Evolutionary conservation across 352 stramenopile species (phyloP), one percentile per base, ranked within the genome.

Genomic region (Pythium phragmiticola): DNA sequence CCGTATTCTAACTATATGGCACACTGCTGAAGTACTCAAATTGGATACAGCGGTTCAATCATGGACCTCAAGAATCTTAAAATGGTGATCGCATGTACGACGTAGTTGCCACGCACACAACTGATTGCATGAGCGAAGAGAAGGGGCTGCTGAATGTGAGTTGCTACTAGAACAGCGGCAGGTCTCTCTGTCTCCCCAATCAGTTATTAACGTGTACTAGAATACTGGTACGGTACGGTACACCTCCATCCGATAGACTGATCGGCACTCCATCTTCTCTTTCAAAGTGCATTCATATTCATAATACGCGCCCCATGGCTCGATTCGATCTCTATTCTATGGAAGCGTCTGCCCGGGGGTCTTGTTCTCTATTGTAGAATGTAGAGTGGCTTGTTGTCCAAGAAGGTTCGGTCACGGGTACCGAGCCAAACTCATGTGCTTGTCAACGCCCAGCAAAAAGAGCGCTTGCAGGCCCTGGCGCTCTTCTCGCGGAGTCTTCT

Each of bases 401-500:
- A 9, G 12, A 34, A 3, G 9, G 19, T 36, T 19, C 23, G 3
- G 3, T 63, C 53, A 68, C 49, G 61, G 46, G 12, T 34, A 47
- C 26, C 46, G 52, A 6, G 14, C n/a, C 6, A 63, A 49, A 51
- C 55, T 63, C 62, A 69, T 63, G 14, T 63, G 62, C 48, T 69
- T 69, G 54, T 69, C 62, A 8, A 69, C 7, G 19, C 62, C 62
- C n/a, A 69, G 39, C 28, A 69, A 19, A 16, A 69, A 69, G n/a
- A 69, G 48, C 34, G 62, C 62, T 39, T 69, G 62, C 1, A 69
- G 19, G 13, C 37, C 46, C 19, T 69, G 37, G 33, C 62, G 62
- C n/a, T 69, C 54, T 43, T 69, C 54, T 34, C 26, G 41, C 7
- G 45, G 16, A 26, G 5, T 50, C 45, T 26, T 50, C 21, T 46